Percentiles rank a stretch among this genome's conserved stretches.
Conservation (phyloP, 441 rosid genomes). For the Omphalea diandra region DNA sequence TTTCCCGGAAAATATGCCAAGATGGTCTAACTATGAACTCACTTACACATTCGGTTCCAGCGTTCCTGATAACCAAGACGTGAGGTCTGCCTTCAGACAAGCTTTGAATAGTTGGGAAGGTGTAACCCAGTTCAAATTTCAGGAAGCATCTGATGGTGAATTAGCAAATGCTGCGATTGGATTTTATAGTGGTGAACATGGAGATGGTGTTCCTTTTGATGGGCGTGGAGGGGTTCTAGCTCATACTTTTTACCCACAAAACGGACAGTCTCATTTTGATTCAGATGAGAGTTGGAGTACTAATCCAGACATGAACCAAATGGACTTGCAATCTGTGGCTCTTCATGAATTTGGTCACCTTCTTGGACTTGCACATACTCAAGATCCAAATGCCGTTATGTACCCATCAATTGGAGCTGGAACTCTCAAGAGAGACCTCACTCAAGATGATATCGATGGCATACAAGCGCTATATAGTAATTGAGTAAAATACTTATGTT, state of each 20-base stretch:
- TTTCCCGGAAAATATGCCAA: background rate
- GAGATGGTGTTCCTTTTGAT: conserved; percentile 9
- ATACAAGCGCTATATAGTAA: conserved; percentile 1
- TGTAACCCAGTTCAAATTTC: conserved; percentile 2
- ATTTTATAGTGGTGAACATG: conserved; percentile 2
- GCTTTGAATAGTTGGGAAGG: conserved; percentile 18
- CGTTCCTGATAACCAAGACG: background rate
- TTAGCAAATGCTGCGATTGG: background rate
- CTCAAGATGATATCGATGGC: conserved; percentile 15
- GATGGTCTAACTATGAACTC: conserved; percentile 4
- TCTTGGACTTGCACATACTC: conserved; percentile 22
- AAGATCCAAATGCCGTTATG: conserved; percentile 11
- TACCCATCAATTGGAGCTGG: background rate
- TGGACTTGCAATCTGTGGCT: conserved; percentile 16
- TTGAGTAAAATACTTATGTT: background rate
- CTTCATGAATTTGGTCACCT: conserved; percentile 27
- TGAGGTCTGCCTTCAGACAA: background rate
- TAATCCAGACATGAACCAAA: background rate
- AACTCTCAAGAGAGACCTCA: background rate
- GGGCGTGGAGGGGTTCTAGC: background rate
- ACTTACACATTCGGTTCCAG: conserved; percentile 6
- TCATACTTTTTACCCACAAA: conserved; percentile 3
- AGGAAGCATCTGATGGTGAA: background rate
- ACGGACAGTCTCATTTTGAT: conserved; percentile 18
- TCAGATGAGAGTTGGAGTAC: conserved; percentile 13